Conservation (phyloP, 2,329 filamentous ascomycete genomes). For the Scedosporium apiospermum region DNA sequence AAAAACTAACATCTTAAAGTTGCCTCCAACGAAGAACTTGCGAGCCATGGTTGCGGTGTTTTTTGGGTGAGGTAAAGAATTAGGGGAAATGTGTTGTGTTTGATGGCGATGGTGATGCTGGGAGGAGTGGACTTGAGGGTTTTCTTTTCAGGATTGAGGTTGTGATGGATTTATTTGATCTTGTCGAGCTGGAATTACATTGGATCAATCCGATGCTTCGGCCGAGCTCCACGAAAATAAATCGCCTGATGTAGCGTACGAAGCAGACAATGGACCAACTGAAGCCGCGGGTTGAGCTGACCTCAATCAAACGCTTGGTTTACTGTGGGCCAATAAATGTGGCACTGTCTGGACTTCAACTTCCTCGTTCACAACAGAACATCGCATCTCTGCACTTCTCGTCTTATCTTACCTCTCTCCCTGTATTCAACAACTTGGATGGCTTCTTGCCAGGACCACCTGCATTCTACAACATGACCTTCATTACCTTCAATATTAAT, state of each 20-base stretch:
- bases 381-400: no score
- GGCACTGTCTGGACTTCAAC: no score
- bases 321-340: not conserved
- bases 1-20: constrained; percentile 89
- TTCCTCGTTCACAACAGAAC: no score
- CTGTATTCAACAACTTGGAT: no score
- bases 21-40: constrained; percentile 95
- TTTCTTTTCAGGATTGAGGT: not conserved
- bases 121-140: not conserved
- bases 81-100: not conserved
- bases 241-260: constrained; percentile 3
- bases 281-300: not conserved
- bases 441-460: no score
- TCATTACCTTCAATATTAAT: no score
- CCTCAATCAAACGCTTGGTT: not conserved
- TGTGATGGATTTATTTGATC: not conserved
- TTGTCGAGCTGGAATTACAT: not conserved
- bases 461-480: no score
- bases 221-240: constrained; percentile 5
- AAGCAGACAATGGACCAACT: not conserved
- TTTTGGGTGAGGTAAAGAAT: not conserved
- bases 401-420: no score
- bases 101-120: not conserved
- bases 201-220: not conserved
- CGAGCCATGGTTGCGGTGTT: constrained; percentile 62